Conservation (phyloP, 2,329 filamentous ascomycete species). For the Botrytis paeoniae region DNA sequence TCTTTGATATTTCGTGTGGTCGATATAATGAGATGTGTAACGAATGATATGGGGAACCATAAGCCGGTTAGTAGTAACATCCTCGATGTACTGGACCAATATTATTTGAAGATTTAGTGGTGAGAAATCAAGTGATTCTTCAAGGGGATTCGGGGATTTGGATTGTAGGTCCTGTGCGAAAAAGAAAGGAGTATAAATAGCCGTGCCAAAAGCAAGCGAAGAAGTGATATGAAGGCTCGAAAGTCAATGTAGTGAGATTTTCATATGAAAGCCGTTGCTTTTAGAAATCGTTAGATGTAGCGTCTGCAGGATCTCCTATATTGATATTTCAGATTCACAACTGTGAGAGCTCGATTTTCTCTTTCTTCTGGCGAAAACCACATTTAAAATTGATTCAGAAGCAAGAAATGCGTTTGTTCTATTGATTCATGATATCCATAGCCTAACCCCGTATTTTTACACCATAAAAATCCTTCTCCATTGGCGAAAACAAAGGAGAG, state of each 20-base stretch:
- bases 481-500: background rate
- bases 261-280: background rate
- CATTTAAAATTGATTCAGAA: background rate
- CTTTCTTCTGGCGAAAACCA: background rate
- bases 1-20: too few relatives aligned
- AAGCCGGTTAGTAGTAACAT: too few relatives aligned
- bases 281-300: background rate
- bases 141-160: too few relatives aligned
- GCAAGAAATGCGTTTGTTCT: background rate
- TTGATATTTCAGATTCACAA: background rate
- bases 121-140: too few relatives aligned
- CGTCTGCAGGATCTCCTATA: background rate
- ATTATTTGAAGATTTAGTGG: too few relatives aligned
- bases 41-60: too few relatives aligned
- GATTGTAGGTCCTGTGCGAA: too few relatives aligned
- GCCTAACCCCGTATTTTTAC: background rate
- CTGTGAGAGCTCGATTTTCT: background rate
- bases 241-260: background rate
- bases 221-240: too few relatives aligned
- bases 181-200: background rate
- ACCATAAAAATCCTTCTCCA: background rate
- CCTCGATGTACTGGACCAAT: too few relatives aligned
- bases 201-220: background rate
- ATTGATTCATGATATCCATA: background rate
- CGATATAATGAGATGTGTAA: too few relatives aligned